Conservation (phyloP, 2,329 filamentous ascomycete species). For the Fusarium sp. region DNA sequence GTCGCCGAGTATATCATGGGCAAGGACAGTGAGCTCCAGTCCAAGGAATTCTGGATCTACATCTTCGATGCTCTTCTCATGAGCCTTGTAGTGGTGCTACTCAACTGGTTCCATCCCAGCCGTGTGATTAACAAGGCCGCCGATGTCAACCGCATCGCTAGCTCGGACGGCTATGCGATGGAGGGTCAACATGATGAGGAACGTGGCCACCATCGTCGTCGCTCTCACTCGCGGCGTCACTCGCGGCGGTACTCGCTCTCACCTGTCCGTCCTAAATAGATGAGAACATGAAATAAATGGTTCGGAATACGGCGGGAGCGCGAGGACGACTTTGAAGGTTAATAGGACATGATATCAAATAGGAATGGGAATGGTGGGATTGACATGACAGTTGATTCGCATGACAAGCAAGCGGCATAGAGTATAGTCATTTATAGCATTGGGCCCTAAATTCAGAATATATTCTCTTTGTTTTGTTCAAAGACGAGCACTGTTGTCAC, state of each 20-base stretch:
- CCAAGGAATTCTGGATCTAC: conserved; percentile 52
- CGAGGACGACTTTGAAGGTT: neutral
- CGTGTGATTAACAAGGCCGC: conserved; percentile 38
- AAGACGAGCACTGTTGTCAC: neutral
- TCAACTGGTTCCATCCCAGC: conserved; percentile 46
- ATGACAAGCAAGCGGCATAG: conserved; percentile 3
- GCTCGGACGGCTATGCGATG: conserved; percentile 43
- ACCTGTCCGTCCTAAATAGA: conserved; percentile 17
- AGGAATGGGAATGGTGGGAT: conserved; percentile 7
- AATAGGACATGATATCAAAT: neutral
- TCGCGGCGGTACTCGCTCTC: conserved; percentile 11
- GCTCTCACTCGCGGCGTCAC: conserved; percentile 11
- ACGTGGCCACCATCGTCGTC: neutral
- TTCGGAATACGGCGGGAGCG: too few relatives aligned
- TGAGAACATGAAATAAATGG: neutral
- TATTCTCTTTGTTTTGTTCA: conserved; percentile 14
- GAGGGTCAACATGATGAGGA: conserved; percentile 37
- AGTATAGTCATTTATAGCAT: neutral
- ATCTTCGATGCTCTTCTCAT: conserved; percentile 54
- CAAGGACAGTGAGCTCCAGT: conserved; percentile 48
- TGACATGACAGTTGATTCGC: conserved; percentile 7
- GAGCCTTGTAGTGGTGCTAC: conserved; percentile 42
- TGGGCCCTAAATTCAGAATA: conserved; percentile 4
- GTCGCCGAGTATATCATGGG: conserved; percentile 56
- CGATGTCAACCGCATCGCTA: conserved; percentile 37